Percentiles rank a stretch among this genome's conserved stretches.
phyloP scores from a whole-genome alignment of 495 filamentous ascomycete genomes.

The Daldinia grandis region DNA sequence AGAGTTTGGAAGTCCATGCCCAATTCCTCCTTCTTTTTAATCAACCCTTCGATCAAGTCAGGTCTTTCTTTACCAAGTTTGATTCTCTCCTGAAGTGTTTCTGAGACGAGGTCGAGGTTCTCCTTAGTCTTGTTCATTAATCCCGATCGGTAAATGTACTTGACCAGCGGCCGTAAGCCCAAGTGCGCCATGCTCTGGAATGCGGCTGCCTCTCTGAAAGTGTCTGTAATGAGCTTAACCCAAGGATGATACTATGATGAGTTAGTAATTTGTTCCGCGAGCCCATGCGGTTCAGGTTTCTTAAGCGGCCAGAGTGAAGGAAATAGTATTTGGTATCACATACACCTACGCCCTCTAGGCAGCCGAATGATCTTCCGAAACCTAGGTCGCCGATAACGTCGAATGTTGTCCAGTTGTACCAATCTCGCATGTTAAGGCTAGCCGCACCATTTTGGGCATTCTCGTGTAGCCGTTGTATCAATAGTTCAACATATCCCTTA shows the following conservation, averaged over 20 bases:
- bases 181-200: slow-evolving; percentile 27
- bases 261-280: not conserved
- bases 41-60: slow-evolving; percentile 51
- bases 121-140: slow-evolving; percentile 23
- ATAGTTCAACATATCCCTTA: slow-evolving; percentile 46
- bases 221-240: slow-evolving; percentile 53
- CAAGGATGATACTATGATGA: slow-evolving; percentile 50
- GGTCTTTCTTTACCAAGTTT: slow-evolving; percentile 41
- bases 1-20: slow-evolving; percentile 31
- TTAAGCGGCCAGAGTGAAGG: not conserved
- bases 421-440: slow-evolving; percentile 50
- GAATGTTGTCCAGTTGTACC: slow-evolving; percentile 62
- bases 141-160: not conserved
- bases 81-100: slow-evolving; percentile 49
- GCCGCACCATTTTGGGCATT: slow-evolving; percentile 18
- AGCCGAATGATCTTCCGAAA: slow-evolving; percentile 61
- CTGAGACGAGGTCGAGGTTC: slow-evolving; percentile 36
- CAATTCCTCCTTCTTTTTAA: slow-evolving; percentile 49
- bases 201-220: slow-evolving; percentile 35
- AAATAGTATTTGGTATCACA: slow-evolving; percentile 19
- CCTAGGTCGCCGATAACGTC: slow-evolving; percentile 63
- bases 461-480: slow-evolving; percentile 50
- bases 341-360: slow-evolving; percentile 52
- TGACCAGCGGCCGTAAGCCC: slow-evolving; percentile 27
- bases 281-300: too few species aligned